Percentiles rank a stretch among this genome's conserved stretches.
These are phyloP conservation scores for Vigna radiata DNA, from an alignment of 306 rosid species.

Conservation along the genomic window DNA sequence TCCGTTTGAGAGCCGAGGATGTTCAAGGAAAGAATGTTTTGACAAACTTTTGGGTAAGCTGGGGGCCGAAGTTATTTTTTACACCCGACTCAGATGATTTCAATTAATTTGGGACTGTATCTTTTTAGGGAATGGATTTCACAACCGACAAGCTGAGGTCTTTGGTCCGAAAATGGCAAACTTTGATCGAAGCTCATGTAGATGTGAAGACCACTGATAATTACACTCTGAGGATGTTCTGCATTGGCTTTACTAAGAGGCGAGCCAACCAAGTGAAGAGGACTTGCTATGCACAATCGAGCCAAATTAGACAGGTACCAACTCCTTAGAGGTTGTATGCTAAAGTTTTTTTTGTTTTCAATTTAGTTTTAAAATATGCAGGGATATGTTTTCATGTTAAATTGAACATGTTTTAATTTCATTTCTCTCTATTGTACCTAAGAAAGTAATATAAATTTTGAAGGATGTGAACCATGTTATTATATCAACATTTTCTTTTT, in stretches of 20 bases:
- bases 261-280: constrained; percentile 91
- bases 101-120: not conserved
- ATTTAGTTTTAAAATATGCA: not conserved
- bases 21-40: constrained; percentile 89
- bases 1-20: constrained; percentile 93
- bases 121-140: constrained; percentile 81
- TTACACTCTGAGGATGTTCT: constrained; percentile 81
- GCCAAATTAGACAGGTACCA: constrained; percentile 84
- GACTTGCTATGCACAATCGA: constrained; percentile 91
- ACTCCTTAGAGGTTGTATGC: not conserved
- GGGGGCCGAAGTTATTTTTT: not conserved
- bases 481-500: not conserved
- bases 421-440: not conserved
- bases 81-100: not conserved
- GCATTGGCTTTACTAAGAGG: constrained; percentile 94
- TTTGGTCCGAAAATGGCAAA: constrained; percentile 88
- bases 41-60: constrained; percentile 91
- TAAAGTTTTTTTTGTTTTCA: not conserved
- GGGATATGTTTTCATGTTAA: not conserved
- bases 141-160: constrained; percentile 96
- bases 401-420: not conserved
- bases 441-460: not conserved
- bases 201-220: constrained; percentile 94
- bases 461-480: not conserved
- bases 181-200: constrained; percentile 90